These are phyloP conservation scores for Breviolum minutum DNA, from an alignment of 73 alveolate species.

Conservation along the genomic window DNA sequence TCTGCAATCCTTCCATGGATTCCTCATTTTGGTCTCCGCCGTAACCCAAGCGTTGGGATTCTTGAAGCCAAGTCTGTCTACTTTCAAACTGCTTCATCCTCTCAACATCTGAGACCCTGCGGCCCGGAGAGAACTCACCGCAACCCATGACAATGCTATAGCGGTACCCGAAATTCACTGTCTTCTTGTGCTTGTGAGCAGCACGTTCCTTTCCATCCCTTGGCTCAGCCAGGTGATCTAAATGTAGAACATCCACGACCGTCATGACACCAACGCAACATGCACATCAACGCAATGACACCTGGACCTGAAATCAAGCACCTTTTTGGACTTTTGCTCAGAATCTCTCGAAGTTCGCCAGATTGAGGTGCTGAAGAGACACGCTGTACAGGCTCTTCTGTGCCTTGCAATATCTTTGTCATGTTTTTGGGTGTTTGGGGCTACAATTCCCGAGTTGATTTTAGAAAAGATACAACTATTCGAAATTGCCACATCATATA, in stretches of 20 bases:
- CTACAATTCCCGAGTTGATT: too few relatives aligned
- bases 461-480: too few relatives aligned
- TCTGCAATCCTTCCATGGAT: too few relatives aligned
- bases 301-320: too few relatives aligned
- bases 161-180: constrained; percentile 50
- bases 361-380: constrained; percentile 3
- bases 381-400: constrained; percentile 12
- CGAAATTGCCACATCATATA: too few relatives aligned
- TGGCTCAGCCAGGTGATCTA: too few relatives aligned
- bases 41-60: constrained; percentile 14
- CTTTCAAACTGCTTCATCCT: neutral
- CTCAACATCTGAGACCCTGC: constrained; percentile 77
- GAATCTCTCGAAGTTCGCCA: neutral
- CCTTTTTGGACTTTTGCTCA: too few relatives aligned
- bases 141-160: constrained; percentile 77
- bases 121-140: constrained; percentile 48
- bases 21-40: neutral
- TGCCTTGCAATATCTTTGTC: neutral
- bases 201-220: neutral
- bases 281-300: too few relatives aligned
- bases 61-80: constrained; percentile 17
- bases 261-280: too few relatives aligned
- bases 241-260: too few relatives aligned
- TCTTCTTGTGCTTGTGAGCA: constrained; percentile 15
- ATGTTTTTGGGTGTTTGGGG: too few relatives aligned